Percentiles rank a stretch among this genome's conserved stretches.
Evolutionary conservation across 2,329 filamentous ascomycete species (phyloP).

Genomic region (Penicillium sp.): DNA sequence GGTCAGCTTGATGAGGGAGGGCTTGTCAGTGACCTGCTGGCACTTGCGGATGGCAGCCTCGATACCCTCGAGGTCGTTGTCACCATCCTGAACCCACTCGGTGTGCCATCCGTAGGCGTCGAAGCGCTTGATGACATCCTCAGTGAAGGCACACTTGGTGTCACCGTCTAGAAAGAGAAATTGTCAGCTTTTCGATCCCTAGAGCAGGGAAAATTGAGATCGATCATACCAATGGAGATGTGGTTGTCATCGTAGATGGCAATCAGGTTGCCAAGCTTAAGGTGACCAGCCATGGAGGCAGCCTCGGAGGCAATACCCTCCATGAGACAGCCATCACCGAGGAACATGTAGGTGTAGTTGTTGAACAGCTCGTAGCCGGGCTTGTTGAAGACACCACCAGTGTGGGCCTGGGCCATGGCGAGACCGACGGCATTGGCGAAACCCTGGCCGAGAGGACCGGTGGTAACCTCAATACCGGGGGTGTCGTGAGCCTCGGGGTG

Average conservation of each 20-base stretch:
- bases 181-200: slow-evolving; percentile 7
- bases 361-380: slow-evolving; percentile 85
- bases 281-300: slow-evolving; percentile 86
- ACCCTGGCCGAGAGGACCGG: slow-evolving; percentile 95
- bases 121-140: slow-evolving; percentile 93
- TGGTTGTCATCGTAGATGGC: slow-evolving; percentile 98
- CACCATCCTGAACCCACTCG: slow-evolving; percentile 79
- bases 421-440: slow-evolving; percentile 97
- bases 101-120: slow-evolving; percentile 97
- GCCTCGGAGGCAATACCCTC: slow-evolving; percentile 96
- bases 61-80: slow-evolving; percentile 83
- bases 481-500: slow-evolving; percentile 97
- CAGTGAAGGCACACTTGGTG: slow-evolving; percentile 94
- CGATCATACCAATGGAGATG: slow-evolving; percentile 71
- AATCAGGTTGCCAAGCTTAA: slow-evolving; percentile 97
- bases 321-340: slow-evolving; percentile 98
- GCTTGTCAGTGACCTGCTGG: slow-evolving; percentile 91
- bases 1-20: slow-evolving; percentile 91
- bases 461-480: slow-evolving; percentile 95
- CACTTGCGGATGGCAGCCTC: slow-evolving; percentile 84
- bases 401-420: slow-evolving; percentile 93
- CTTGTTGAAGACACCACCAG: slow-evolving; percentile 92
- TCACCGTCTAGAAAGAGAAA: slow-evolving; percentile 68
- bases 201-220: not conserved
- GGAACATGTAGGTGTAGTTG: slow-evolving; percentile 97